A percentile compares a stretch with the other conserved stretches of the same genome.
Evolutionary conservation across 2,329 filamentous ascomycete species (phyloP).

Genomic region (Endocalyx cinctus): DNA sequence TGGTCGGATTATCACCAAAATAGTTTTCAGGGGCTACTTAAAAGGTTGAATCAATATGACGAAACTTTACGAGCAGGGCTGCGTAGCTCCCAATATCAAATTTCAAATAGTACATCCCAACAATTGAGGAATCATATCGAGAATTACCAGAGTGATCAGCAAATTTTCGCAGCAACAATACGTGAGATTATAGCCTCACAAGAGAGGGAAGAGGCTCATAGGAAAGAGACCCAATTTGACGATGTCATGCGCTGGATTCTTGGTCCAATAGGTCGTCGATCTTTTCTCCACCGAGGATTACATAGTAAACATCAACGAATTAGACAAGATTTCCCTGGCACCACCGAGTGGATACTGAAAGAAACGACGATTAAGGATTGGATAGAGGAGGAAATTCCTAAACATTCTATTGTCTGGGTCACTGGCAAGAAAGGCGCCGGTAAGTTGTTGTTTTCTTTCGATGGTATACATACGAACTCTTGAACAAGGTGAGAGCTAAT

Average conservation of each 20-base stretch:
- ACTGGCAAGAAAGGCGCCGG: conserved; percentile 30
- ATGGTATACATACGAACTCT: not conserved
- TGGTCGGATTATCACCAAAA: conserved; percentile 11
- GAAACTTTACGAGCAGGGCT: conserved; percentile 8
- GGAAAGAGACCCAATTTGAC: conserved; percentile 8
- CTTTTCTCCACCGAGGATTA: conserved; percentile 8
- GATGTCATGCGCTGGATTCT: conserved; percentile 14
- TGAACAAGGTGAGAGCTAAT: not conserved
- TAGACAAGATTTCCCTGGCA: conserved; percentile 9
- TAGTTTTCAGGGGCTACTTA: conserved; percentile 3
- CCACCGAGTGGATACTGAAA: conserved; percentile 18
- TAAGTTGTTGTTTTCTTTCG: conserved; percentile 13
- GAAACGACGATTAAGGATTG: conserved; percentile 15
- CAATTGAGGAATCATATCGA: conserved; percentile 10
- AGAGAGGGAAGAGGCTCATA: conserved; percentile 5
- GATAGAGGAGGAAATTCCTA: conserved; percentile 11
- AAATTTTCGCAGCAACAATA: conserved; percentile 7
- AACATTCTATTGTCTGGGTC: conserved; percentile 26
- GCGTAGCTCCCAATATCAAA: conserved; percentile 3
- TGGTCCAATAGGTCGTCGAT: conserved; percentile 6
- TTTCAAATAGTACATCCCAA: conserved; percentile 2
- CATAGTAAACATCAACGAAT: no score
- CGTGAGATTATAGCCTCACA: conserved; percentile 11
- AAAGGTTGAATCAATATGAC: conserved; percentile 4
- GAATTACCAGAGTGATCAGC: conserved; percentile 8